Evolutionary conservation across 306 rosid species (phyloP), one percentile per base, ranked within the genome.

Genomic region (Vachellia collinsii): DNA sequence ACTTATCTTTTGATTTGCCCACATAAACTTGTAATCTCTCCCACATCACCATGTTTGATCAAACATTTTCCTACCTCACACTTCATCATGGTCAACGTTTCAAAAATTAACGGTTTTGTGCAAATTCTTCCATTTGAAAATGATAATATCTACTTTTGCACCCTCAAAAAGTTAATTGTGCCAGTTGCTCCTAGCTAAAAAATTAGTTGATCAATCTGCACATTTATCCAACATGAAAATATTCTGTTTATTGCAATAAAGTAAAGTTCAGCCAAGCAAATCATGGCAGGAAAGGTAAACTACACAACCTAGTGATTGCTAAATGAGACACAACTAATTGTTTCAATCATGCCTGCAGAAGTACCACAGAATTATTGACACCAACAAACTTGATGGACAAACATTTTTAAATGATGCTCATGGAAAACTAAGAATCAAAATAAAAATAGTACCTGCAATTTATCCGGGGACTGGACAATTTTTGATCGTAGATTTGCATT

Each of bases 401-500:
- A 62, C 20, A 8, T 47, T 54, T 50, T 56, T 23, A 68, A 22
- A 13, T 16, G 25, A 80, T 43, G n/a, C 61, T 14, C 7, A 48
- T 17, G 6, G 20, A 41, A 41, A 75, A 82, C 42, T 9, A 17
- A 41, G 42, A 70, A 76, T 36, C 56, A 47, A 47, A 70, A 56
- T 51, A 25, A 61, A 66, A 58, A 54, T 4, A 41, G 75, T 86
- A 94, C 97, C 97, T 92, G 94, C 81, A 94, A 80, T 85, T 91
- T 94, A 87, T 94, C 95, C 39, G 97, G 99, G 12, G 99, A 94
- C 36, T 94, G 97, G 44, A 86, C 94, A 68, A 94, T 80, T 85
- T 83, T 91, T 11, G 97, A 91, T 22, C 92, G 95, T 76, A 93
- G 84, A 79, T 87, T 93, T 77, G 89, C 94, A 87, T 84, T 94